A percentile compares a stretch with the other conserved stretches of the same genome.
Evolutionary conservation across 2,329 filamentous ascomycete genomes (phyloP).

Genomic region (Cryphonectria japonica): DNA sequence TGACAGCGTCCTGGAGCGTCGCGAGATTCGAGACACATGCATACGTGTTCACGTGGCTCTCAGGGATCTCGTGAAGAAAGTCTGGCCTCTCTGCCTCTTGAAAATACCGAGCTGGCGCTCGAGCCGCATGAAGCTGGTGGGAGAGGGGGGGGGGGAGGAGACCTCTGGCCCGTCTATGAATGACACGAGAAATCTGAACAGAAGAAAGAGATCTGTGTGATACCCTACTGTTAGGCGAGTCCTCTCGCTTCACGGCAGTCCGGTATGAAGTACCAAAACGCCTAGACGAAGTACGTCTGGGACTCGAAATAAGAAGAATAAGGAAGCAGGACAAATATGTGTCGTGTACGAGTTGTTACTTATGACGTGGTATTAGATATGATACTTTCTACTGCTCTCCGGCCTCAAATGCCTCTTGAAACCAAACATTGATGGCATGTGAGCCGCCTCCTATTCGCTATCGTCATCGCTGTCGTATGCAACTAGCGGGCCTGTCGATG

Average conservation of each 20-base stretch:
- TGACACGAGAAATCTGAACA: too few relatives aligned
- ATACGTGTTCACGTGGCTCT: background rate
- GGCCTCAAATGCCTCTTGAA: background rate
- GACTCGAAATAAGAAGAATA: background rate
- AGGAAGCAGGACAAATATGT: background rate
- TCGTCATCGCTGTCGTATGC: conserved; percentile 83
- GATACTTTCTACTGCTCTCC: background rate
- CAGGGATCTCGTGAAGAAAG: background rate
- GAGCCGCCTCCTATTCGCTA: conserved; percentile 26
- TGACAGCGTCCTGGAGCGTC: background rate
- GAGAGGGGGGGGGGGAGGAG: too few relatives aligned
- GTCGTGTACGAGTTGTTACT: background rate
- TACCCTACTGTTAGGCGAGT: background rate
- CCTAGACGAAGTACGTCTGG: background rate
- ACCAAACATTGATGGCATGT: background rate
- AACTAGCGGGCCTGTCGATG: conserved; percentile 72
- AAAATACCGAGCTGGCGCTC: background rate
- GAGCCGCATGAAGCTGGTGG: too few relatives aligned
- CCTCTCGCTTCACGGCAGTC: background rate
- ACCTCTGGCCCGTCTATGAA: too few relatives aligned
- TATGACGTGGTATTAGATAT: background rate
- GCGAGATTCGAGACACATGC: background rate
- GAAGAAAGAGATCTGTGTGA: too few relatives aligned
- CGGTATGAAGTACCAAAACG: background rate
- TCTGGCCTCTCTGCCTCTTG: background rate